phyloP scores from a whole-genome alignment of 805 yeast genomes.

The Tetrapisispora taiwanensis region DNA sequence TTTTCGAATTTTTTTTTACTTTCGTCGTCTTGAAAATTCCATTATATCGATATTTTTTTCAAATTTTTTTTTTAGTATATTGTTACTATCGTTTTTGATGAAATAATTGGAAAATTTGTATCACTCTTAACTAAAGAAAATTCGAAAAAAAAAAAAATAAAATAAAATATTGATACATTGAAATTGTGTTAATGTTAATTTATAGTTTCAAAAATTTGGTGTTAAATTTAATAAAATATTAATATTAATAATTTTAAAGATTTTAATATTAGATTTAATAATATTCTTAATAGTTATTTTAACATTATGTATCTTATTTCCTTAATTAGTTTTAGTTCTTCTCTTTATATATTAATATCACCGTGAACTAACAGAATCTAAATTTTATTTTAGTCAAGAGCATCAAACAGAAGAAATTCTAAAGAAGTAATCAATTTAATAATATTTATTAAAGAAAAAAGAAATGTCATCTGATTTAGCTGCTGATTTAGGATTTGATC shows the following conservation, averaged over 20 bases:
- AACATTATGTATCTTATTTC: not conserved
- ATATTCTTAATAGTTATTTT: not conserved
- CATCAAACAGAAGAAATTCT: not conserved
- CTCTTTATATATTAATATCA: too few relatives aligned
- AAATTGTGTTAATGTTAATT: not conserved
- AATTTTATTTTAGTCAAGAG: not conserved
- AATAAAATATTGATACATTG: not conserved
- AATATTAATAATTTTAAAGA: too few relatives aligned
- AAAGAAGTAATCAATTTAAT: not conserved
- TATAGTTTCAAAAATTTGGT: too few relatives aligned
- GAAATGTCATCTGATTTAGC: conserved; percentile 26
- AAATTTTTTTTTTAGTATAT: too few relatives aligned
- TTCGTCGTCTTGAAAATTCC: not conserved
- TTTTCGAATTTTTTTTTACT: not conserved
- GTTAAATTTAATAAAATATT: too few relatives aligned
- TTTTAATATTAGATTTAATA: too few relatives aligned
- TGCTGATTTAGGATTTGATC: conserved; percentile 54
- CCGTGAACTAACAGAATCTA: too few relatives aligned
- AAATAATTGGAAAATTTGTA: not conserved
- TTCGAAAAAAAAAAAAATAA: too few relatives aligned
- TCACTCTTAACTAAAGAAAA: not conserved
- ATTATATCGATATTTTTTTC: not conserved
- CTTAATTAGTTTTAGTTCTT: too few relatives aligned
- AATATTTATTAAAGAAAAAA: not conserved
- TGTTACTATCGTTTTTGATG: not conserved